phyloP scores from a whole-genome alignment of 495 filamentous ascomycete species.

The Bathelium albidoporum region DNA sequence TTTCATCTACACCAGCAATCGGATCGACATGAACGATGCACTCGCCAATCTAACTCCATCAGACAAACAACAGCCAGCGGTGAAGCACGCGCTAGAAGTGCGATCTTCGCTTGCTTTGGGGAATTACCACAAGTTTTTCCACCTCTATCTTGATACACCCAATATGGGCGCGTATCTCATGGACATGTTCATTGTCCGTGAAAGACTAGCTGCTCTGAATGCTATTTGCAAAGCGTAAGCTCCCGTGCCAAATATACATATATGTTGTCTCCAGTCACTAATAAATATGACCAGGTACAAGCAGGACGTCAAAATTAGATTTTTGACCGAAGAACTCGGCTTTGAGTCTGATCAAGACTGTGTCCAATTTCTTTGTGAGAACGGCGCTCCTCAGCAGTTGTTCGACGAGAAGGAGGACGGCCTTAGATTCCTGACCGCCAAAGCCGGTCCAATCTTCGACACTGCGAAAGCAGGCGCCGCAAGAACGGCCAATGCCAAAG shows the following conservation, averaged over 20 bases:
- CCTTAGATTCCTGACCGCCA: slow-evolving; percentile 65
- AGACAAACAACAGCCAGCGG: slow-evolving; percentile 75
- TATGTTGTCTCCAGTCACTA: too few species aligned
- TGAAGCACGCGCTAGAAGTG: slow-evolving; percentile 86
- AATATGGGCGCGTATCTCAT: slow-evolving; percentile 98
- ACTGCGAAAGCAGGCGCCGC: slow-evolving; percentile 59
- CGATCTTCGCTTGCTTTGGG: slow-evolving; percentile 84
- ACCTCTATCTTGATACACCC: slow-evolving; percentile 83
- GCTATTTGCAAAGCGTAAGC: slow-evolving; percentile 92
- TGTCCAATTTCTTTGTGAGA: slow-evolving; percentile 74
- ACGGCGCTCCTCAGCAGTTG: slow-evolving; percentile 55
- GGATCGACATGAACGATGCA: slow-evolving; percentile 93
- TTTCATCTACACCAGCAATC: slow-evolving; percentile 98
- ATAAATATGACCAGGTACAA: slow-evolving; percentile 60
- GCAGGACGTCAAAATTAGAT: slow-evolving; percentile 74
- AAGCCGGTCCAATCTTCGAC: slow-evolving; percentile 66
- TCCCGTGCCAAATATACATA: too few species aligned
- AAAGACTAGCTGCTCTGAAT: slow-evolving; percentile 80
- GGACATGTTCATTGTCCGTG: slow-evolving; percentile 95
- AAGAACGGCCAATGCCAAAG: slow-evolving; percentile 86
- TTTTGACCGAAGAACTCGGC: slow-evolving; percentile 88
- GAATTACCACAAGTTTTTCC: slow-evolving; percentile 96
- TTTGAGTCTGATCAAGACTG: slow-evolving; percentile 90
- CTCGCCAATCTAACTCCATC: slow-evolving; percentile 93
- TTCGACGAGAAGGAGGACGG: slow-evolving; percentile 66